Conservation (phyloP, 2,329 filamentous ascomycete genomes). For the Penicillium sp. region DNA sequence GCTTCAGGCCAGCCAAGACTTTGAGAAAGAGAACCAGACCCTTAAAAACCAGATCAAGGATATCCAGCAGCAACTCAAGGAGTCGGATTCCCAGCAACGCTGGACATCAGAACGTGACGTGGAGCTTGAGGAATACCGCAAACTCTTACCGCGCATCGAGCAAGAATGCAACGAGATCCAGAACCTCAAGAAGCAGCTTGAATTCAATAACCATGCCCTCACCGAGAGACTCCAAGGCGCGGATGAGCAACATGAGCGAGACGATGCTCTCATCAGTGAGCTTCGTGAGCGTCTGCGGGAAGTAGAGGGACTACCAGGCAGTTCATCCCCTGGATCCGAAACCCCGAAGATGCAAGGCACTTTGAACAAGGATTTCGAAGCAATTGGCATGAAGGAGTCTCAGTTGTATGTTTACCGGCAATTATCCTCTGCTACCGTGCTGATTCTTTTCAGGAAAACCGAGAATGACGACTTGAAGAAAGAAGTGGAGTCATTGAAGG, state of each 20-base stretch:
- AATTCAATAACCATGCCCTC: constrained; percentile 46
- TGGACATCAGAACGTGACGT: constrained; percentile 39
- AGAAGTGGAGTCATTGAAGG: constrained; percentile 33
- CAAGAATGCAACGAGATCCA: constrained; percentile 46
- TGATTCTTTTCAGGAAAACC: constrained; percentile 32
- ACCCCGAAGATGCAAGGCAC: constrained; percentile 38
- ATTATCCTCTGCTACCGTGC: background rate
- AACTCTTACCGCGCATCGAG: constrained; percentile 44
- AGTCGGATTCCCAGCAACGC: constrained; percentile 40
- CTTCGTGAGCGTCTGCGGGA: constrained; percentile 41
- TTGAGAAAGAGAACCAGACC: constrained; percentile 45
- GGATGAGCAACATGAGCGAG: constrained; percentile 40
- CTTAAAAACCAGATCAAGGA: constrained; percentile 45
- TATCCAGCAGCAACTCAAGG: constrained; percentile 44
- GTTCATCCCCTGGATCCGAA: constrained; percentile 35
- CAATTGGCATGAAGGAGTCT: constrained; percentile 36
- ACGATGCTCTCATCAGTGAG: constrained; percentile 40
- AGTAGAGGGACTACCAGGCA: constrained; percentile 38
- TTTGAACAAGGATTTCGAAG: constrained; percentile 41
- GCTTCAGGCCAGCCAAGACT: constrained; percentile 45
- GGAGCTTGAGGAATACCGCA: constrained; percentile 42
- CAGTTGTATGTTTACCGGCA: constrained; percentile 31
- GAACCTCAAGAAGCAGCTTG: constrained; percentile 45
- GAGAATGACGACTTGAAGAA: constrained; percentile 39
- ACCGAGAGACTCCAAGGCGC: constrained; percentile 41